Base-by-base conservation (phyloP, 352 stramenopile genomes). In the Globisporangium cystogenes region DNA sequence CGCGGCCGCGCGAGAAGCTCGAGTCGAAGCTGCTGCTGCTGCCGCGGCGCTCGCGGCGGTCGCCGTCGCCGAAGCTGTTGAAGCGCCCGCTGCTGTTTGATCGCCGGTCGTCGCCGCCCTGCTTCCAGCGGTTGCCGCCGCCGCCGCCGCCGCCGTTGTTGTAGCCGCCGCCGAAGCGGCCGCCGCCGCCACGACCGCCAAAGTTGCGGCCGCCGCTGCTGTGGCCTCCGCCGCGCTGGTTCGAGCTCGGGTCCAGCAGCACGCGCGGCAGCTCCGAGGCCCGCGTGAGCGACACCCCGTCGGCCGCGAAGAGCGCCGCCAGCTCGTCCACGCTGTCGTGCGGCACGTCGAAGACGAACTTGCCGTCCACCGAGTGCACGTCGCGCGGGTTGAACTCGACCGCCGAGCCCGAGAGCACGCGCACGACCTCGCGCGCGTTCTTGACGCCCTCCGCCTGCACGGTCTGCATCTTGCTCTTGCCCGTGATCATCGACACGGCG, bases 401-500 rank as follows among this genome's bases (percentile, higher is more conserved):
- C n/a, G 45, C 51, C 33, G 86, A 82, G 1, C 61, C 60, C 18
- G 55, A 48, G 21, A 88, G 62, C 44, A 81, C 36, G 26, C 51
- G 48, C 57, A 77, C 76, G 2, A 88, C 56, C 29, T 87, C 67
- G n/a, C 74, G 76, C 12, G 72, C 67, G 48, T 55, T 61, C 45
- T 64, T 37, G 18, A 82, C 48, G 20, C 75, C 74, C 8, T 75
- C 72, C 23, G 91, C 64, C 49, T 88, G 45, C 21, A 93, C 59
- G 15, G 82, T 93, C 59, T 89, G 72, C 64, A 72, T 83, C 43
- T 73, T 69, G 48, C 61, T 55, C 49, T 76, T 73, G 46, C 80
- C 82, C 24, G 76, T 87, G 48, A 93, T 66, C 82, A 93, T 93
- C 23, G 80, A 91, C 21, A 89, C 57, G 7, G 78, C 55, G 44